Conservation (phyloP, 768 basidiomycete genomes). For the Dioszegia hungarica region DNA sequence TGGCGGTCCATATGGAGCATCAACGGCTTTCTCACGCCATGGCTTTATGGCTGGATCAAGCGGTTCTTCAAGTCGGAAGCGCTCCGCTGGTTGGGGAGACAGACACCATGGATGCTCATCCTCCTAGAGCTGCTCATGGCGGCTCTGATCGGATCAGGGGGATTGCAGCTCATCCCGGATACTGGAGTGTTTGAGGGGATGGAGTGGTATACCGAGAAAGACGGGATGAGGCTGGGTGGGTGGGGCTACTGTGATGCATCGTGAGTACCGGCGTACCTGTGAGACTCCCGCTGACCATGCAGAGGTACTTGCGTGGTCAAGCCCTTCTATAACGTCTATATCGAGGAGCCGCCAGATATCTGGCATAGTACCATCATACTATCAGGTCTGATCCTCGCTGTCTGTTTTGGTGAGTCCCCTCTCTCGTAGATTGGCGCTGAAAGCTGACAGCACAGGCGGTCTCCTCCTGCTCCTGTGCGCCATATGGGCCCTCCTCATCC, state of each 20-base stretch:
- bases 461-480: neutral
- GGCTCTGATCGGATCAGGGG: neutral
- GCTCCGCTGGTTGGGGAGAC: neutral
- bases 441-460: conserved; percentile 1
- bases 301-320: neutral
- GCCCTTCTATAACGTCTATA: neutral
- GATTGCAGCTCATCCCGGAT: neutral
- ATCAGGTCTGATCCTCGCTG: neutral
- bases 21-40: neutral
- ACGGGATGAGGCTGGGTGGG: neutral
- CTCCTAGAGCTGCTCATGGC: neutral
- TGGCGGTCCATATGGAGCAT: conserved; percentile 1
- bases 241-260: conserved; percentile 4
- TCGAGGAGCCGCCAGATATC: neutral
- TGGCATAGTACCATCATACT: neutral
- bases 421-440: neutral
- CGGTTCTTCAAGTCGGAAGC: neutral
- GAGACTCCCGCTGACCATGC: neutral
- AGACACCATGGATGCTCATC: conserved; percentile 6
- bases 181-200: neutral
- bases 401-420: neutral
- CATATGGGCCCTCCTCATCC: neutral
- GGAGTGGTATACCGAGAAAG: neutral
- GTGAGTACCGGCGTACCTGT: neutral
- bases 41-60: neutral